These are phyloP conservation scores for Quercus wislizeni DNA, from an alignment of 306 rosid species.

Conservation along the genomic window DNA sequence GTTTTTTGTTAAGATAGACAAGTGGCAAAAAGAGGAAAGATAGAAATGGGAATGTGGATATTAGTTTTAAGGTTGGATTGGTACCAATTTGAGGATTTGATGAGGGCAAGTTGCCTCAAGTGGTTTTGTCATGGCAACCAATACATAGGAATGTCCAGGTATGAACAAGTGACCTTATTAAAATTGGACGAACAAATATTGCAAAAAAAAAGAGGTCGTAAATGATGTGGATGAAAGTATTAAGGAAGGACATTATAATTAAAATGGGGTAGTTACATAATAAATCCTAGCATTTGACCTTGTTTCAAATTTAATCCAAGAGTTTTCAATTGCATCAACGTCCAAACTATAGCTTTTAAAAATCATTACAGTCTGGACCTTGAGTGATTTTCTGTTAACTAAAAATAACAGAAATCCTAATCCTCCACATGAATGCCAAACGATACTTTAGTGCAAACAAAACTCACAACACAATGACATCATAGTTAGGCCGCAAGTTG, in stretches of 20 bases:
- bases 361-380: too few species aligned
- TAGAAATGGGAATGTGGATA: background rate
- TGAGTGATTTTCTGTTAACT: too few species aligned
- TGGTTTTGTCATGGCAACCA: background rate
- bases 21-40: background rate
- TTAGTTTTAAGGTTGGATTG: background rate
- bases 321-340: too few species aligned
- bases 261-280: too few species aligned
- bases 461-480: too few species aligned
- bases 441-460: too few species aligned
- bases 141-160: background rate
- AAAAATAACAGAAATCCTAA: too few species aligned
- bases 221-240: background rate
- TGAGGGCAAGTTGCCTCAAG: background rate
- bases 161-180: background rate
- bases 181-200: background rate
- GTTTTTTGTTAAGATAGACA: background rate
- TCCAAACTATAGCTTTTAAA: too few species aligned
- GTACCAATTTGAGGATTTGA: background rate
- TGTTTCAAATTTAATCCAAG: too few species aligned
- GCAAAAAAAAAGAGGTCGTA: background rate
- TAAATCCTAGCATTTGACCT: too few species aligned
- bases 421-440: too few species aligned
- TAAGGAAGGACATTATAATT: background rate
- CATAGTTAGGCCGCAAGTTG: too few species aligned